Conservation (phyloP, 768 basidiomycete species). For the Pleurotus eryngii region DNA sequence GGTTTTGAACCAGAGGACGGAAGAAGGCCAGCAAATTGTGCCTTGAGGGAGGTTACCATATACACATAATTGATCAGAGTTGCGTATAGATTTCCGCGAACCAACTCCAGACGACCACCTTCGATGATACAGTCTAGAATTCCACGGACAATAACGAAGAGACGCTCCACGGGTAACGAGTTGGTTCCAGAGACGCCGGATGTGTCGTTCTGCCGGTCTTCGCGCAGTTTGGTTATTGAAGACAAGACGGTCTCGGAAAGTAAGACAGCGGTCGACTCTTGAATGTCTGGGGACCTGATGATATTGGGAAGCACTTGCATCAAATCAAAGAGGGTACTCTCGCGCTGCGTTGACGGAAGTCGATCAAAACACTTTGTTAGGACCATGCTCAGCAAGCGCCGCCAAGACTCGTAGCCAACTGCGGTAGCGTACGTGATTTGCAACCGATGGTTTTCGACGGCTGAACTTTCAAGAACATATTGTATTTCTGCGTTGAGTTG, state of each 20-base stretch:
- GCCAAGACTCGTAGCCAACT: conserved; percentile 80
- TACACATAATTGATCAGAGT: conserved; percentile 87
- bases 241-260: conserved; percentile 82
- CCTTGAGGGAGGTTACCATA: conserved; percentile 45
- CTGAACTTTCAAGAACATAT: conserved; percentile 82
- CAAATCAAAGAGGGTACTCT: conserved; percentile 88
- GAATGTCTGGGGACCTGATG: conserved; percentile 60
- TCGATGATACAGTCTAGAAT: conserved; percentile 74
- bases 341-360: conserved; percentile 76
- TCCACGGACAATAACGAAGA: conserved; percentile 69
- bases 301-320: conserved; percentile 76
- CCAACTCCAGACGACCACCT: conserved; percentile 75
- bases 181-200: conserved; percentile 65
- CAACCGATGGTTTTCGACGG: conserved; percentile 84
- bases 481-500: conserved; percentile 65
- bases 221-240: conserved; percentile 83
- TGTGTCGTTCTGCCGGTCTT: conserved; percentile 71
- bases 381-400: conserved; percentile 76
- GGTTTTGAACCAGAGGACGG: conserved; percentile 2
- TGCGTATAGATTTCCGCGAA: conserved; percentile 94
- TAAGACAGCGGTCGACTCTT: conserved; percentile 74
- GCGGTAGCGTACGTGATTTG: conserved; percentile 71
- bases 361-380: conserved; percentile 85
- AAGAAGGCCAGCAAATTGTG: not conserved
- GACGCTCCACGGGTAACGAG: conserved; percentile 74